Base-by-base conservation (phyloP, 176 grass and related monocot genomes). In the Alloteropsis semialata region DNA sequence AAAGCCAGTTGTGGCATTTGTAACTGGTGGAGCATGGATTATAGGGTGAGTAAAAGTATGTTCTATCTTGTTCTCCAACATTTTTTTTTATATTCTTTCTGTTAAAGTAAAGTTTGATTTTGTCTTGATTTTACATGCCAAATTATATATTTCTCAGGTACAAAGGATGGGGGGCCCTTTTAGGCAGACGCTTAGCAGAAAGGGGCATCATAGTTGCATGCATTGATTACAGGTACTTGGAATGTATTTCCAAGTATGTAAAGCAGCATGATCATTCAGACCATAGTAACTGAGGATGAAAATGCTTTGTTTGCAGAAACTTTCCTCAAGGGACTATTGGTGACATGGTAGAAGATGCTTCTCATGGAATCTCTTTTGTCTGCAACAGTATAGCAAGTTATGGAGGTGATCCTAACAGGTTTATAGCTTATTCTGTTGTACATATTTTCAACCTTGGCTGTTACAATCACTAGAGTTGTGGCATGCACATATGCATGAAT, bases 161-260 rank as follows among this genome's bases (percentile, higher is more conserved):
- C 86, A 98, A 98, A 93, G 96, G 84, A 19, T 98, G 96, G 96
- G 92, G 96, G 77, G 87, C 92, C 41, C 96, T 98, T 93, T 92
- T 98, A 88, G 96, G 96, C 24, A 82, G 91, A 84, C 87, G 96
- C 36, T 93, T 98, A 66, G 91, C 96, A 70, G 96, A 98, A 93
- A 98, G 89, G 74, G 96, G 96, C 37, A 88, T 98, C 39, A 90
- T 98, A 79, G 96, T 95, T 84, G 92, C 89, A 54, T 98, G 92
- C 80, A 84, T 98, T 84, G 96, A 95, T 91, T 98, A 98, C 67
- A 98, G 96, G 92, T 98, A 87, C 37, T 22, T 8, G 14, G 8
- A 58, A 81, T 58, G 54, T 49, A 48, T 45, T 71, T 50, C 72
- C 58, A 55, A 38, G 55, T 72, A 38, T 63, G 34, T 18, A 83